Percentiles rank a stretch among this genome's conserved stretches.
phyloP scores from a whole-genome alignment of 306 rosid species.

The Corylus americana region DNA sequence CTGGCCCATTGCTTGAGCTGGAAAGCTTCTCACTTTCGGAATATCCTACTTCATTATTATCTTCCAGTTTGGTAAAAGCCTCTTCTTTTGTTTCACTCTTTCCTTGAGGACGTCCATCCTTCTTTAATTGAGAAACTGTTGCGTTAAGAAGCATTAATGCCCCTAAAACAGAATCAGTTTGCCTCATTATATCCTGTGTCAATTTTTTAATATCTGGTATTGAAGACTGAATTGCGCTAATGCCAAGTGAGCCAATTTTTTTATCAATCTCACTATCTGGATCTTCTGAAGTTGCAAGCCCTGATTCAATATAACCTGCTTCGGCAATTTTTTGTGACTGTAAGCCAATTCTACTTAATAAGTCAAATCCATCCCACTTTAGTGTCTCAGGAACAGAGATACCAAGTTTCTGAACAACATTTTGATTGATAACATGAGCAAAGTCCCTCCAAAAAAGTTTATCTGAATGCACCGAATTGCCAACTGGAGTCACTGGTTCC shows the following conservation, averaged over 20 bases:
- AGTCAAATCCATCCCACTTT: conserved; percentile 90
- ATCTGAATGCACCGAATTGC: conserved; percentile 50
- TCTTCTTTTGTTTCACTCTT: conserved; percentile 43
- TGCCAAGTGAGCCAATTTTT: conserved; percentile 45
- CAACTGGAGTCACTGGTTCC: conserved; percentile 34
- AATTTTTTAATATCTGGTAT: conserved; percentile 78
- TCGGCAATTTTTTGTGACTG: conserved; percentile 80
- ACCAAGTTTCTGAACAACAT: conserved; percentile 76
- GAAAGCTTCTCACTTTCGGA: conserved; percentile 37
- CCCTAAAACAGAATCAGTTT: conserved; percentile 93
- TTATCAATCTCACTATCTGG: conserved; percentile 37
- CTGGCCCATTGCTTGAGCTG: conserved; percentile 37
- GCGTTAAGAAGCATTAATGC: conserved; percentile 86
- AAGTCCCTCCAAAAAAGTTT: conserved; percentile 77
- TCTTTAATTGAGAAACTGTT: conserved; percentile 67
- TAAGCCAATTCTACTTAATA: conserved; percentile 67
- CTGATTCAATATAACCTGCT: conserved; percentile 70
- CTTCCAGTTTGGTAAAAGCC: conserved; percentile 37
- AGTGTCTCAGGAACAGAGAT: conserved; percentile 67
- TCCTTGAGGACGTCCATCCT: conserved; percentile 44
- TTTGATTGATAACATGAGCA: conserved; percentile 64
- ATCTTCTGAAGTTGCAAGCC: conserved; percentile 77
- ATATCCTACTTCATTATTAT: conserved; percentile 29
- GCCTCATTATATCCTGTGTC: conserved; percentile 68
- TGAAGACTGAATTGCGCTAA: conserved; percentile 58